Evolutionary conservation across 345 rosid genomes (phyloP).

Genomic region (Noccaea bulbosa): DNA sequence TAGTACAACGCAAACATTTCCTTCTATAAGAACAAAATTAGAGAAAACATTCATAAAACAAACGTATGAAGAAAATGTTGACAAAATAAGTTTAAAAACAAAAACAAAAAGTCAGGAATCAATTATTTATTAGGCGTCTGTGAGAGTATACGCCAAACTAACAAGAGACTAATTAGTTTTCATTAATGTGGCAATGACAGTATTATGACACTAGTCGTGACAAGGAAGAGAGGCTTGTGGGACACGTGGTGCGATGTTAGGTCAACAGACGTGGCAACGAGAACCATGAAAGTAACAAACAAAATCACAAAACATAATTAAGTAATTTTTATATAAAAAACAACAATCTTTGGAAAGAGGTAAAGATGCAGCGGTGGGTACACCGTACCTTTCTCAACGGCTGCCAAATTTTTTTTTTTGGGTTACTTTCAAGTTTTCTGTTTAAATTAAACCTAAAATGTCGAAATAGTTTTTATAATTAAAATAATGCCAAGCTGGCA

Average conservation of each 20-base stretch:
- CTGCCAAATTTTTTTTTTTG: constrained; percentile 1
- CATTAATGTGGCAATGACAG: constrained; percentile 23
- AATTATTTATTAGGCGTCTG: constrained; percentile 1
- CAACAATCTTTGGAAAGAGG: constrained; percentile 14
- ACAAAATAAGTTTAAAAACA: not conserved
- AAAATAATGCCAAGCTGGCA: constrained; percentile 44
- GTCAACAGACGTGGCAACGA: constrained; percentile 39
- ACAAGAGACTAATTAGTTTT: constrained; percentile 21
- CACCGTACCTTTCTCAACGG: constrained; percentile 45
- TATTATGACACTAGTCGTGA: constrained; percentile 22
- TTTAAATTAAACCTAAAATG: not conserved
- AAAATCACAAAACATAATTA: constrained; percentile 28
- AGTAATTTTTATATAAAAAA: not conserved
- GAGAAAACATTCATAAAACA: not conserved
- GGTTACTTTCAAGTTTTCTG: not conserved
- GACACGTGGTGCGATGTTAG: constrained; percentile 30
- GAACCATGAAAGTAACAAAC: constrained; percentile 36
- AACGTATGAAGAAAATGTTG: not conserved
- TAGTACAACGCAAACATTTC: not conserved
- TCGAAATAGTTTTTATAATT: not conserved
- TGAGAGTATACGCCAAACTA: constrained; percentile 37
- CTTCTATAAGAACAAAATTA: not conserved
- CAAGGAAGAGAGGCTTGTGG: not conserved
- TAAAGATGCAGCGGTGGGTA: constrained; percentile 41
- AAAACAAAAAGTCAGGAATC: constrained; percentile 8